Evolutionary conservation across 73 alveolate species (phyloP).

Genomic region (Uronychia binucleata): DNA sequence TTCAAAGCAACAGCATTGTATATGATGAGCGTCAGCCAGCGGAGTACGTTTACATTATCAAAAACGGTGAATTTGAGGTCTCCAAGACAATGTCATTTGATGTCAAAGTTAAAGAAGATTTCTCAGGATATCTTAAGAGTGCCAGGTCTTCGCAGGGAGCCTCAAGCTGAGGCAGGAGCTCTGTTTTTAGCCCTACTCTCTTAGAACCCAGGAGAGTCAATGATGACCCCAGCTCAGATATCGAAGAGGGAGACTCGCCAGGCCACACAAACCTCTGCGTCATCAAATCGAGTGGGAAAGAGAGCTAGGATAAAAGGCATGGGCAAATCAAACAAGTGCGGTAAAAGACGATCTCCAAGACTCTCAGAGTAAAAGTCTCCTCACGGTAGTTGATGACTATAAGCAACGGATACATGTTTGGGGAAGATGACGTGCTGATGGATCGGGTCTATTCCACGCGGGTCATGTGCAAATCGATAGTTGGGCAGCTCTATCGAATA

Average conservation of each 20-base stretch:
- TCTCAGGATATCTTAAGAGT: neutral
- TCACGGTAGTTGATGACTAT: neutral
- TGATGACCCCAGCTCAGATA: neutral
- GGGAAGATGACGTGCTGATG: slow-evolving; percentile 48
- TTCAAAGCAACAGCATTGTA: slow-evolving; percentile 18
- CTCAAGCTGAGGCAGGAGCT: neutral
- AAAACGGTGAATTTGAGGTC: slow-evolving; percentile 40
- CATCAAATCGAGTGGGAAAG: neutral
- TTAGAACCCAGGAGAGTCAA: neutral
- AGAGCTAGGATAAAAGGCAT: neutral
- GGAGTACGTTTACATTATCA: slow-evolving; percentile 25
- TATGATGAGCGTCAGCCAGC: slow-evolving; percentile 34
- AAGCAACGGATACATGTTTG: slow-evolving; percentile 35
- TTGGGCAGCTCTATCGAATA: slow-evolving; percentile 16
- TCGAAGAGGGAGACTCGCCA: neutral
- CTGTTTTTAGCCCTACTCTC: neutral
- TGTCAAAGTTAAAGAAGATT: neutral
- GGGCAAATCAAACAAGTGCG: no score
- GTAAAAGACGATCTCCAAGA: neutral
- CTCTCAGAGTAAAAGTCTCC: neutral
- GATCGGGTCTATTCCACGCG: slow-evolving; percentile 18
- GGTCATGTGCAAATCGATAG: slow-evolving; percentile 22
- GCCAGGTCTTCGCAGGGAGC: neutral
- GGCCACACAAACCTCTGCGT: no score
- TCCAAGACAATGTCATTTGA: slow-evolving; percentile 7